These are phyloP conservation scores for Saturnispora mendoncae DNA, from an alignment of 805 yeast genomes.

Conservation along the genomic window DNA sequence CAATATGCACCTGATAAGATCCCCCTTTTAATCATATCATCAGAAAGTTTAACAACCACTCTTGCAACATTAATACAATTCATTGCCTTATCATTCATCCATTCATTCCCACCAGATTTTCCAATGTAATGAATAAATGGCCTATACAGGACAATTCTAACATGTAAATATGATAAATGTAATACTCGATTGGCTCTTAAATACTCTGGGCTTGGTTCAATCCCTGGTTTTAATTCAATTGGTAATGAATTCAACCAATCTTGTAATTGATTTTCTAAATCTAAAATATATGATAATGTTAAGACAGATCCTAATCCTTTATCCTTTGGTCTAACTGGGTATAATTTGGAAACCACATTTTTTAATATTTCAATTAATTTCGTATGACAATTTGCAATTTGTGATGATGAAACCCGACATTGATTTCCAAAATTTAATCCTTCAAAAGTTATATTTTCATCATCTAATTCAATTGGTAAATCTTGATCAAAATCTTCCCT, in stretches of 20 bases:
- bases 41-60: conserved; percentile 70
- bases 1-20: conserved; percentile 80
- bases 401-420: conserved; percentile 58
- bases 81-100: conserved; percentile 61
- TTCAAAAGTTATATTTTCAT: conserved; percentile 70
- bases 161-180: conserved; percentile 64
- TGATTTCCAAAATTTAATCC: conserved; percentile 37
- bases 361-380: conserved; percentile 60
- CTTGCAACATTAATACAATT: conserved; percentile 81
- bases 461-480: conserved; percentile 76
- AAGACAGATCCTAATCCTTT: conserved; percentile 11
- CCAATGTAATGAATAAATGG: conserved; percentile 83
- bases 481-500: conserved; percentile 84
- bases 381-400: conserved; percentile 81
- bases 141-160: conserved; percentile 71
- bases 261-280: conserved; percentile 59
- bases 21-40: conserved; percentile 65
- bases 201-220: conserved; percentile 57
- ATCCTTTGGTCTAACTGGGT: conserved; percentile 52
- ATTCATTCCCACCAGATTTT: conserved; percentile 31
- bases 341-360: conserved; percentile 61
- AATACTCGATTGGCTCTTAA: conserved; percentile 66
- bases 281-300: conserved; percentile 37
- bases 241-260: conserved; percentile 70
- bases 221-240: conserved; percentile 58